Percentiles rank a stretch among this genome's conserved stretches.
These are phyloP conservation scores for Kwoniella newhampshirensis DNA, from an alignment of 768 basidiomycete genomes.

Conservation along the genomic window DNA sequence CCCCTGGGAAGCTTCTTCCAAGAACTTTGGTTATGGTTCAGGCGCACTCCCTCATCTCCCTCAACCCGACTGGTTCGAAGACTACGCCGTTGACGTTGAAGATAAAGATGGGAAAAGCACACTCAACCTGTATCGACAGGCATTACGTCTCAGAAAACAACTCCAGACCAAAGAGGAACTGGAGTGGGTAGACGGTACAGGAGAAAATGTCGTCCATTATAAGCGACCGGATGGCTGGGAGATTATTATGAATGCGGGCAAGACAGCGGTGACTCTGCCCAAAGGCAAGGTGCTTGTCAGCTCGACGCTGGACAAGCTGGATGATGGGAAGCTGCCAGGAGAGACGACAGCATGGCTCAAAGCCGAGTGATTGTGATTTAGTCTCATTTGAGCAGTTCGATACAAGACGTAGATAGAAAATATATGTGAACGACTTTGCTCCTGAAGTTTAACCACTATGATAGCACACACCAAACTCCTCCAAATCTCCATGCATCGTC, in stretches of 20 bases:
- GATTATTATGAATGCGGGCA: constrained; percentile 32
- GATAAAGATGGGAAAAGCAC: constrained; percentile 22
- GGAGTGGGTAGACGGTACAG: constrained; percentile 29
- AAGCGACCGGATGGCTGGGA: constrained; percentile 31
- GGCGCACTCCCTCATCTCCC: constrained; percentile 36
- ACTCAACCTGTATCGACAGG: constrained; percentile 32
- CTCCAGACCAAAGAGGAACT: constrained; percentile 30
- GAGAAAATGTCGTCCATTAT: constrained; percentile 27
- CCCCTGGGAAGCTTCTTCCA: constrained; percentile 25
- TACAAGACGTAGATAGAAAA: too few relatives aligned
- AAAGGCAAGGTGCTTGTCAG: constrained; percentile 7
- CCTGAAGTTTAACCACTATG: too few relatives aligned
- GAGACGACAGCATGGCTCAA: constrained; percentile 18
- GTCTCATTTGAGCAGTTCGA: too few relatives aligned
- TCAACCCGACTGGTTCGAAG: constrained; percentile 31
- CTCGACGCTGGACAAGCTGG: background rate
- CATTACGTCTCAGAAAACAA: constrained; percentile 22
- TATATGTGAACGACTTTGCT: too few relatives aligned
- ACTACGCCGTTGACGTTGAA: constrained; percentile 25
- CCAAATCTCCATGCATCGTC: too few relatives aligned
- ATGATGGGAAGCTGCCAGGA: constrained; percentile 9
- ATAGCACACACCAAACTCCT: too few relatives aligned
- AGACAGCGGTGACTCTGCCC: constrained; percentile 23
- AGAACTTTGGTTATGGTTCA: constrained; percentile 31
- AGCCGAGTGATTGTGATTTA: background rate